These are phyloP conservation scores for Curvularia spicifera DNA, from an alignment of 2,329 filamentous ascomycete genomes.

Conservation along the genomic window DNA sequence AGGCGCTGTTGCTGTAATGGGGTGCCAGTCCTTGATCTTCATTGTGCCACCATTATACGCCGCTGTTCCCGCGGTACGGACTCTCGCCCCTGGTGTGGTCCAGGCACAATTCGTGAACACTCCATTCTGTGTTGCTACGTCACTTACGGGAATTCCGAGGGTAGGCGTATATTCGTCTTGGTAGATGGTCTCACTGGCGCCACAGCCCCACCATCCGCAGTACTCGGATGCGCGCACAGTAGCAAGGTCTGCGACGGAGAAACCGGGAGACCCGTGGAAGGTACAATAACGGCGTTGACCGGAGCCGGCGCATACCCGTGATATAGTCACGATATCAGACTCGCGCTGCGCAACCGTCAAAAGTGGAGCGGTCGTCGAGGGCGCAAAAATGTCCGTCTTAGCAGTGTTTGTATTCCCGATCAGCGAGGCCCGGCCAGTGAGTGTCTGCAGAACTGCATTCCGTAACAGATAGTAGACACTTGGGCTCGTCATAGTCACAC, in stretches of 20 bases:
- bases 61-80: background rate
- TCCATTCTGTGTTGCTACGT: background rate
- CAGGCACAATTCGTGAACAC: background rate
- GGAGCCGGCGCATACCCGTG: background rate
- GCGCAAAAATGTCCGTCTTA: background rate
- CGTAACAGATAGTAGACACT: no score
- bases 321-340: background rate
- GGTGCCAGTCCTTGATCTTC: background rate
- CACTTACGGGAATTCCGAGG: conserved; percentile 1
- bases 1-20: background rate
- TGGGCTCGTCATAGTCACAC: no score
- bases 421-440: background rate
- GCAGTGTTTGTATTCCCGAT: background rate
- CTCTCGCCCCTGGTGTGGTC: background rate
- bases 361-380: background rate
- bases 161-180: background rate
- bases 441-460: no score
- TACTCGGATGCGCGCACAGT: conserved; percentile 2
- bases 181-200: background rate
- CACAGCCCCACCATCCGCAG: background rate
- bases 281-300: background rate
- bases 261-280: background rate
- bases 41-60: conserved; percentile 2
- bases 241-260: background rate
- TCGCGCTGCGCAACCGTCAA: background rate